A percentile compares a stretch with the other conserved stretches of the same genome.
Evolutionary conservation across 805 yeast genomes (phyloP).

Genomic region (Grigorovia jiainica): DNA sequence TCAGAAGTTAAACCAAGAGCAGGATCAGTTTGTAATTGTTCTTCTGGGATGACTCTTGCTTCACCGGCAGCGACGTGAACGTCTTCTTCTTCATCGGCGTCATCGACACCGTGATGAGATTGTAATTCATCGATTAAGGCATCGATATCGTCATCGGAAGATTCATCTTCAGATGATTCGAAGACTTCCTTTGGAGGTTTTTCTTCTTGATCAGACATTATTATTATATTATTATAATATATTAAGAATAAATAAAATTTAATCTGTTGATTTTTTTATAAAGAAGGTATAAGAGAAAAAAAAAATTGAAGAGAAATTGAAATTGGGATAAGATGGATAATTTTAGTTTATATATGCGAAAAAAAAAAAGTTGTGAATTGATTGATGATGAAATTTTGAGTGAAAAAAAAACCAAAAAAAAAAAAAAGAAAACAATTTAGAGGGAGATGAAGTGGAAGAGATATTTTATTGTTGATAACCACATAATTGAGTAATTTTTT

Average conservation of each 20-base stretch:
- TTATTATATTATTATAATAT: too few relatives aligned
- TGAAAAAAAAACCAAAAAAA: not conserved
- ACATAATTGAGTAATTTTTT: too few relatives aligned
- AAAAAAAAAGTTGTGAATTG: not conserved
- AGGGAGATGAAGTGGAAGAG: too few relatives aligned
- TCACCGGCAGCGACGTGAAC: constrained; percentile 41
- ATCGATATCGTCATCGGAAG: constrained; percentile 62
- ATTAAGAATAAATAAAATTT: not conserved
- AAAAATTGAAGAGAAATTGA: not conserved
- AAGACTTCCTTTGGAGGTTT: constrained; percentile 10
- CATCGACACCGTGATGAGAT: constrained; percentile 44
- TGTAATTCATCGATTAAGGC: constrained; percentile 73
- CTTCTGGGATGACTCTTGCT: constrained; percentile 78
- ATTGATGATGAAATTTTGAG: not conserved
- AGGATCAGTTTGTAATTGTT: constrained; percentile 74
- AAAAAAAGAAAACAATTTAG: too few relatives aligned
- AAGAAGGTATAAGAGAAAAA: not conserved
- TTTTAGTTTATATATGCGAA: not conserved
- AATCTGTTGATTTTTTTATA: not conserved
- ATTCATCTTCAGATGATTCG: constrained; percentile 32
- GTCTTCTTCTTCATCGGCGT: constrained; percentile 40
- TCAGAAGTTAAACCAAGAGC: constrained; percentile 64
- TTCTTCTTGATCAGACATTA: constrained; percentile 6
- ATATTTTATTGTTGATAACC: too few relatives aligned
- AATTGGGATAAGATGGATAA: not conserved